Percentiles rank a stretch among this genome's conserved stretches.
Evolutionary conservation across 805 yeast genomes (phyloP).

Genomic region (Candida golubevii): DNA sequence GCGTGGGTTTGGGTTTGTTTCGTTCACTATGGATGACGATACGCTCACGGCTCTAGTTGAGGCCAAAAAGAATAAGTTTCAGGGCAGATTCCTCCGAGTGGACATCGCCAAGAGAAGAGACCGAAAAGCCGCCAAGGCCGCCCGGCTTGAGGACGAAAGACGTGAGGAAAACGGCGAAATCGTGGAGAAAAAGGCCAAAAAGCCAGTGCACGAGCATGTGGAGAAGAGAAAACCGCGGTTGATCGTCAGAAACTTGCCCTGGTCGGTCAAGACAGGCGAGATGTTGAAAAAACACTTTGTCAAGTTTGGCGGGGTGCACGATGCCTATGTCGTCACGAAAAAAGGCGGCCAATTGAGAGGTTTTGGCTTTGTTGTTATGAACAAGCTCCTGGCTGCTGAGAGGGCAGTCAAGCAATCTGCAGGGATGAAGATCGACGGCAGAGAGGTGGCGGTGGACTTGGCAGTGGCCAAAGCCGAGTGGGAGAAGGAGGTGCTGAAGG

Average conservation of each 20-base stretch:
- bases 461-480: conserved; percentile 87
- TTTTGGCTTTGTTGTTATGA: conserved; percentile 92
- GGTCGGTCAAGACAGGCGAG: conserved; percentile 84
- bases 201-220: conserved; percentile 27
- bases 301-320: conserved; percentile 81
- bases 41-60: conserved; percentile 68
- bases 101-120: conserved; percentile 93
- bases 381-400: conserved; percentile 70
- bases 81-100: conserved; percentile 62
- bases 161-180: conserved; percentile 1
- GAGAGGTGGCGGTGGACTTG: conserved; percentile 91
- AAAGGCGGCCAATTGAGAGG: conserved; percentile 88
- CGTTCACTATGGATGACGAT: conserved; percentile 82
- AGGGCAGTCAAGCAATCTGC: conserved; percentile 70
- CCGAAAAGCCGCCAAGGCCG: conserved; percentile 40
- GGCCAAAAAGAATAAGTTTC: conserved; percentile 61
- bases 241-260: conserved; percentile 88
- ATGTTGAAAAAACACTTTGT: conserved; percentile 65
- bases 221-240: conserved; percentile 82
- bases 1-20: conserved; percentile 93
- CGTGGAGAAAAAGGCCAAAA: conserved; percentile 17
- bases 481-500: conserved; percentile 47
- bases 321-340: conserved; percentile 85
- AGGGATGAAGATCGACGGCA: conserved; percentile 78
- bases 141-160: conserved; percentile 3